A percentile compares a stretch with the other conserved stretches of the same genome.
Evolutionary conservation across 129 eudicot species (phyloP).

Genomic region (Logfia minima): DNA sequence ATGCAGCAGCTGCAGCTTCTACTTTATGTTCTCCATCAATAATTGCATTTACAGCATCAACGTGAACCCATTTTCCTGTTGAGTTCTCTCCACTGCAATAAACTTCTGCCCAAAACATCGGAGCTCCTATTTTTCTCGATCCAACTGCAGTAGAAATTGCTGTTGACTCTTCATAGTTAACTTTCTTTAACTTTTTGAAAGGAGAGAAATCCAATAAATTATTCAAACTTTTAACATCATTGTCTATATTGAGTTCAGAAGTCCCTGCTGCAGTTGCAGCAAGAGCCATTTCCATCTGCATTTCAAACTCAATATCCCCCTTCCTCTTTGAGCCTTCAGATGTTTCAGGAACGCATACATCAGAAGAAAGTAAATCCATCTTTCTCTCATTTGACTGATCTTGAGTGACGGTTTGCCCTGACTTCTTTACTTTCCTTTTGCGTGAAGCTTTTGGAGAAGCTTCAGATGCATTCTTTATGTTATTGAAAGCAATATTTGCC

Average conservation of each 20-base stretch:
- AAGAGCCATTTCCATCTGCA: conserved; percentile 90
- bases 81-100: conserved; percentile 68
- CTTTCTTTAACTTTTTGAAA: conserved; percentile 45
- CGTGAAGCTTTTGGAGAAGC: conserved; percentile 34
- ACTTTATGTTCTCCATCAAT: conserved; percentile 85
- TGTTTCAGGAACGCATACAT: conserved; percentile 14
- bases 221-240: conserved; percentile 25
- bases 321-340: conserved; percentile 54
- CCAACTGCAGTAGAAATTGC: conserved; percentile 87
- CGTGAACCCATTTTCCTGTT: conserved; percentile 95
- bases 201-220: conserved; percentile 31
- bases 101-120: conserved; percentile 90
- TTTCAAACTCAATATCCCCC: conserved; percentile 85
- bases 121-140: conserved; percentile 79
- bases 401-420: conserved; percentile 18
- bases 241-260: conserved; percentile 23
- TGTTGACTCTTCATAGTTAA: conserved; percentile 42
- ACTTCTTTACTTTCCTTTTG: conserved; percentile 31
- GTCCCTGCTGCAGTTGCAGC: conserved; percentile 60
- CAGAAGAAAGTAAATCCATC: conserved; percentile 33
- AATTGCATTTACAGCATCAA: conserved; percentile 80
- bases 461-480: conserved; percentile 33
- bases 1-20: conserved; percentile 89
- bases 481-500: conserved; percentile 16
- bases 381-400: conserved; percentile 36